Evolutionary conservation across 1,284 basidiomycete species (phyloP), one percentile per base, ranked within the genome.

Genomic region (Ustilago crameri): DNA sequence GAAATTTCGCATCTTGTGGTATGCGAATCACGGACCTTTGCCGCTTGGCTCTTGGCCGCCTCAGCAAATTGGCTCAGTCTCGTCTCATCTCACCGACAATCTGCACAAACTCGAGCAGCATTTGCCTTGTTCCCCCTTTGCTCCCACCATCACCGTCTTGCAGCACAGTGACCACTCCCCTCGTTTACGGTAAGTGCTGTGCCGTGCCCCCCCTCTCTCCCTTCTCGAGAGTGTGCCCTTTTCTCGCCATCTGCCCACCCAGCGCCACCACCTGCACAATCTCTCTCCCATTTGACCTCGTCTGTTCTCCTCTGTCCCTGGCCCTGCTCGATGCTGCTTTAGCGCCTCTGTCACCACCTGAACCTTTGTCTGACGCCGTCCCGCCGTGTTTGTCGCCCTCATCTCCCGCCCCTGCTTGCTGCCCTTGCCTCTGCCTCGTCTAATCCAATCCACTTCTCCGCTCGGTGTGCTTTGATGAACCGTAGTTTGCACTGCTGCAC

Each of bases 131-230:
- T 22, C 44, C 41, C 54, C 34, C 49, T 53, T 53, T 47, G 46
- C 62, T 65, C 55, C 51, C 55, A 58, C 62, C 55, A 57, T 35
- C 62, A 53, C 55, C 55, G 35, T 34, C 40, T 46, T 23, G 27
- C 51, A 45, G 40, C 50, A 53, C 50, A 22, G 12, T 30, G 27
- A 18, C 23, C 10, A 17, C 37, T 37, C 34, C 34, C 40, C 41
- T 46, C 24, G 23, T 35, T 58, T 18, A 49, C 42, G 22, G 62
- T 23, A 42, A 42, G 20, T 23, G 9, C 49, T 32, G 56, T 57
- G 47, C 40, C 38, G 37, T 38, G 32, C 46, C 32, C 26, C n/a
- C 22, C 22, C 26, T 17, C 22, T 24, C 52, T 23, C n/a, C n/a
- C n/a, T n/a, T n/a, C 15, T 37, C 35, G 35, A 37, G 17, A 37